These are phyloP conservation scores for Eutrema yunnanense DNA, from an alignment of 345 rosid species.

Conservation along the genomic window DNA sequence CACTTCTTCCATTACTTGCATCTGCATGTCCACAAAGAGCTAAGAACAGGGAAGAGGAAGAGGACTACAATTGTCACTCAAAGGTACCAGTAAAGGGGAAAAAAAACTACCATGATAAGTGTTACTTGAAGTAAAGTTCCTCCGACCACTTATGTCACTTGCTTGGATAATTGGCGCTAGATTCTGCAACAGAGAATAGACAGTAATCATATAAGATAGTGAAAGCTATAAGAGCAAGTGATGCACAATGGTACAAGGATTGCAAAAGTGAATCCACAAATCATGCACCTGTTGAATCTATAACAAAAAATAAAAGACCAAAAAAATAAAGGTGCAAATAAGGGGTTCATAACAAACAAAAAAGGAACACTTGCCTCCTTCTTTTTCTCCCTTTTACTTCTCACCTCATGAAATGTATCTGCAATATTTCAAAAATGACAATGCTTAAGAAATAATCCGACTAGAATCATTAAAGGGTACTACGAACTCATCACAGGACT, in stretches of 20 bases:
- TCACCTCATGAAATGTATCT: slow-evolving; percentile 97
- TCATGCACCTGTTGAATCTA: neutral
- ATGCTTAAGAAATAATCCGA: neutral
- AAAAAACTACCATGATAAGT: slow-evolving; percentile 36
- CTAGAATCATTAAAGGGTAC: slow-evolving; percentile 6
- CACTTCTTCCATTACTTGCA: slow-evolving; percentile 47
- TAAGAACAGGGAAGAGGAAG: slow-evolving; percentile 1
- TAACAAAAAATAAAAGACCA: neutral
- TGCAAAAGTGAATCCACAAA: neutral
- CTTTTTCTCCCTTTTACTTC: slow-evolving; percentile 53
- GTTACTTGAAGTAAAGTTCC: slow-evolving; percentile 41
- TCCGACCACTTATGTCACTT: slow-evolving; percentile 45
- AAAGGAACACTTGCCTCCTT: slow-evolving; percentile 52
- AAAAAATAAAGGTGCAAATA: neutral
- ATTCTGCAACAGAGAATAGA: slow-evolving; percentile 31
- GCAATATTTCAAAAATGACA: slow-evolving; percentile 9
- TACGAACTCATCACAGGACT: neutral
- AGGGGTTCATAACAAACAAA: neutral
- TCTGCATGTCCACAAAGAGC: slow-evolving; percentile 26
- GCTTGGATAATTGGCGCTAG: slow-evolving; percentile 27
- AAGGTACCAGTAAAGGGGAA: neutral
- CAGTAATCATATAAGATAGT: slow-evolving; percentile 1
- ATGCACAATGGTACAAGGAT: neutral
- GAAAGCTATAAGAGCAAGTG: neutral
- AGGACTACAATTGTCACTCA: neutral